Base-by-base conservation (phyloP, 2,329 filamentous ascomycete genomes). In the Colletotrichum sp. region DNA sequence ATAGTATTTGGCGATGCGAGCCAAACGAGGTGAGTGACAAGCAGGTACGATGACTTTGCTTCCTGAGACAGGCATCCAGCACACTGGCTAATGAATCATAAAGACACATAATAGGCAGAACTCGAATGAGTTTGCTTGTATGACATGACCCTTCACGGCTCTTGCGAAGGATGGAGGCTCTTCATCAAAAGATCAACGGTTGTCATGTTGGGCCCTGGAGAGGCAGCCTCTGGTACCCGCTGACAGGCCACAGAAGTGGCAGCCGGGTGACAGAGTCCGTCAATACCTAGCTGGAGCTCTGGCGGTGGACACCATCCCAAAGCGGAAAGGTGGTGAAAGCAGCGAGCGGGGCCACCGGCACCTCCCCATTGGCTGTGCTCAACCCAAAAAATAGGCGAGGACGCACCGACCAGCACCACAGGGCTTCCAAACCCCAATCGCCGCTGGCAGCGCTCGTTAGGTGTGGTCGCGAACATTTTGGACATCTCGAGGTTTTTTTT, bases 361-460 rank as follows among this genome's bases (percentile, higher is more conserved):
- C 21, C 2, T 13, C 5, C 16, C 12, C 27, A 18, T 66, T 59
- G 69, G 18, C 43, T 24, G 8, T 12, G 43, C 9, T 16, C 13
- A 31, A 8, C 16, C 16, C 33, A 34, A 29, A 29, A 47, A 54
- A 18, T 51, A 51, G 13, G 4, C 24, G 31, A 16, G 36, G 36
- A 15, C 24, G 66, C 70, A 73, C 59, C 13, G 66, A 66, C 67
- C 61, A 66, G 43, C 21, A 16, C 33, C 15, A 36, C 33, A 77
- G 77, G 77, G 77, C 70, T 78, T 69, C 47, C 65, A 77, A 78
- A 70, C 77, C 77, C 77, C 76, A 78, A 77, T 77, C 65, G 31
- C 65, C 36, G 33, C 58, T 6, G 7, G 24, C 67, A 57, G 55
- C 18, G 21, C 31, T 8, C 58, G 47, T 58, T 72, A 27, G 31